Conservation (phyloP, 345 rosid genomes). For the Salix koriyanagi region DNA sequence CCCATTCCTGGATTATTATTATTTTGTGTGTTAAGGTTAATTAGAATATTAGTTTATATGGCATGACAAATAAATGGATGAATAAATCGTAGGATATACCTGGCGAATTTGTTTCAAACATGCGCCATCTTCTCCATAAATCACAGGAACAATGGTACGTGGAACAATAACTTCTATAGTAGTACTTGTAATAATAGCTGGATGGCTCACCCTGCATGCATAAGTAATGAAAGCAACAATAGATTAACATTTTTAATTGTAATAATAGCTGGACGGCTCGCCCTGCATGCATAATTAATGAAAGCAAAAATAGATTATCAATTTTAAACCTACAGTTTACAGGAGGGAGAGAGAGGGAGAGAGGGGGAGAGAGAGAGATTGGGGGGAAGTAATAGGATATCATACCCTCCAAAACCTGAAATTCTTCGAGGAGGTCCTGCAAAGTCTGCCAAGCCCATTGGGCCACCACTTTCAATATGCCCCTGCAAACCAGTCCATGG, state of each 20-base stretch:
- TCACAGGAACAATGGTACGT: conserved; percentile 53
- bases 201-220: conserved; percentile 38
- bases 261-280: conserved; percentile 52
- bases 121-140: conserved; percentile 69
- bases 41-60: too few relatives aligned
- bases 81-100: conserved; percentile 32
- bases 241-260: conserved; percentile 29
- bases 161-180: conserved; percentile 78
- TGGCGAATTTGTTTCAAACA: conserved; percentile 65
- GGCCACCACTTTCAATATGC: conserved; percentile 35
- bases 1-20: too few relatives aligned
- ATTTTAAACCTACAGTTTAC: neutral
- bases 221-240: neutral
- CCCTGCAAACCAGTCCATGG: conserved; percentile 38
- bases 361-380: neutral
- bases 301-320: conserved; percentile 1
- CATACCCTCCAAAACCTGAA: conserved; percentile 54
- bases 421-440: conserved; percentile 50
- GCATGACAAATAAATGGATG: too few relatives aligned
- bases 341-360: too few relatives aligned
- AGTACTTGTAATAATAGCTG: conserved; percentile 61
- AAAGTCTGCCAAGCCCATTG: conserved; percentile 47
- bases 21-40: too few relatives aligned
- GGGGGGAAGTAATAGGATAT: neutral
- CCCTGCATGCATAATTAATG: conserved; percentile 18